Evolutionary conservation across 495 filamentous ascomycete genomes (phyloP), one percentile per base, ranked within the genome.

Genomic region (Penicillium odoratum): DNA sequence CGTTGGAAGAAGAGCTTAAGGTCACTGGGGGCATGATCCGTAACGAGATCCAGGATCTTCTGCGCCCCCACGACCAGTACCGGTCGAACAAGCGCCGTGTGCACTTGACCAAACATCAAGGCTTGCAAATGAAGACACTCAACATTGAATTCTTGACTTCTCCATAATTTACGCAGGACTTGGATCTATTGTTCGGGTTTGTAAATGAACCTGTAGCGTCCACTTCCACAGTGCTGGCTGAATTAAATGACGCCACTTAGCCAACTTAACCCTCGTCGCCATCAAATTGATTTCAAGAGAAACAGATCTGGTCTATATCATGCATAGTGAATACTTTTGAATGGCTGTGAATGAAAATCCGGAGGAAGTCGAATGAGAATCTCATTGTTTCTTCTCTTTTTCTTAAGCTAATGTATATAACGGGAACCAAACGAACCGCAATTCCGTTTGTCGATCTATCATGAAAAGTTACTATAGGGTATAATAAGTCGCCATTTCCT

Each of bases 401-500:
- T 11, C 7, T 36, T 36, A 3, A 10, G 8, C 33, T 36, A 36
- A 36, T 36, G 13, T 11, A 36, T 36, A 11, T 4, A 36, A 11
- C 13, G 33, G 9, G 7, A 4, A 36, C 30, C 8, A 36, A 36
- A 36, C 33, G 2, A 9, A 36, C 33, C 33, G 13, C 8, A 36
- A 40, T 13, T 40, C 38, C 38, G n/a, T 40, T 5, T 36, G 21
- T 46, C 45, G 11, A 43, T 58, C 48, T 58, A 55, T 55, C 46
- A 56, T 50, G 7, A 52, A 29, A 45, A 49, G 42, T 51, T 30
- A 54, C 53, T 70, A 77, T 56, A 77, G 64, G 62, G 73, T 76
- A 73, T 77, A 77, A 62, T 72, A 76, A 25, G 66, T 72, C 31
- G 74, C 71, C 74, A 77, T 75, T 50, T 77, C 74, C 62, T 75